These are phyloP conservation scores for Suillus subluteus DNA, from an alignment of 768 basidiomycete species.

Conservation along the genomic window DNA sequence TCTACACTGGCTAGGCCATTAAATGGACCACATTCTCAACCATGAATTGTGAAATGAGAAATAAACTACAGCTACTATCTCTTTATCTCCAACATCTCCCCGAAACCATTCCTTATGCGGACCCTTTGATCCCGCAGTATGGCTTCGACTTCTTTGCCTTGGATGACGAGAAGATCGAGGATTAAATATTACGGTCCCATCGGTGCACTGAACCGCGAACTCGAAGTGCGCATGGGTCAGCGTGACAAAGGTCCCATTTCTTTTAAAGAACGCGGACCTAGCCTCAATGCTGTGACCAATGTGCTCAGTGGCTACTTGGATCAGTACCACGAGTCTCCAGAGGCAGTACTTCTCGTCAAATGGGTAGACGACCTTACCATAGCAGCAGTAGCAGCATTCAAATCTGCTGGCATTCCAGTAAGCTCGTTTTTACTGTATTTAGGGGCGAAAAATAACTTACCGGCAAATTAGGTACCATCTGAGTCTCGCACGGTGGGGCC, in stretches of 20 bases:
- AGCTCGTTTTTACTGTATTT: slow-evolving; percentile 9
- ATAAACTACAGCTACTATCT: slow-evolving; percentile 1
- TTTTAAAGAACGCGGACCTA: slow-evolving; percentile 15
- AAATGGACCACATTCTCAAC: neutral
- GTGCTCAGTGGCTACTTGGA: slow-evolving; percentile 15
- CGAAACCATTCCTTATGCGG: neutral
- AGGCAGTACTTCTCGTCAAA: slow-evolving; percentile 17
- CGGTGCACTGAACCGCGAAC: neutral
- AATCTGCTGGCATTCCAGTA: slow-evolving; percentile 9
- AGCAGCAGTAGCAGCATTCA: slow-evolving; percentile 14
- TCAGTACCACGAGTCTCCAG: neutral
- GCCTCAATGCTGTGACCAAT: slow-evolving; percentile 10
- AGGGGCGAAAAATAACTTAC: too few species aligned
- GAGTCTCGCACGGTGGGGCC: too few species aligned
- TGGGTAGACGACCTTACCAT: slow-evolving; percentile 22
- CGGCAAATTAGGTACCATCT: too few species aligned
- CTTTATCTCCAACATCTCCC: neutral
- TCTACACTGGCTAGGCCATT: neutral
- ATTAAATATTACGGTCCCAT: neutral
- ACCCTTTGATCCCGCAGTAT: neutral
- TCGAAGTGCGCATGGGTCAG: neutral
- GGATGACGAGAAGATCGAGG: neutral
- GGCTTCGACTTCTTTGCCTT: neutral
- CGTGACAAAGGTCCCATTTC: slow-evolving; percentile 14
- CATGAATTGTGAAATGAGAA: neutral